These are phyloP conservation scores for Aspergillus brasiliensis DNA, from an alignment of 2,329 filamentous ascomycete species.

Conservation along the genomic window DNA sequence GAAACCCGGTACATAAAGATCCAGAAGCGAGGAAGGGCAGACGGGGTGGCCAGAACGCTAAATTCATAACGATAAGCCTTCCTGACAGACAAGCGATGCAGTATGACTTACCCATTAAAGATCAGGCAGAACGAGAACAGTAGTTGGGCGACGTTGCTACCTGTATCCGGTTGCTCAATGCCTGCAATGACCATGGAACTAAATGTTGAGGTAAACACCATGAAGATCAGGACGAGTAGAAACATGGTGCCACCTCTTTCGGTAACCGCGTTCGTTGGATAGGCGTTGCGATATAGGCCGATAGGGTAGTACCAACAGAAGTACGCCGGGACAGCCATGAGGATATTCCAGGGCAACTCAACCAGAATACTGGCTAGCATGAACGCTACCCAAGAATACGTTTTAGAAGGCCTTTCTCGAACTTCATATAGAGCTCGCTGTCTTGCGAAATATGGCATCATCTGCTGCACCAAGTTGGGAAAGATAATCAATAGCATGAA, in stretches of 20 bases:
- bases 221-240: slow-evolving; percentile 64
- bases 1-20: slow-evolving; percentile 73
- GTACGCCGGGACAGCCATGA: slow-evolving; percentile 61
- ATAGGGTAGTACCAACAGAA: slow-evolving; percentile 68
- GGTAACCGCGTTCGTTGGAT: slow-evolving; percentile 34
- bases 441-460: slow-evolving; percentile 59
- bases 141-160: slow-evolving; percentile 61
- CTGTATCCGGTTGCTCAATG: slow-evolving; percentile 67
- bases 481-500: slow-evolving; percentile 83
- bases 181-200: slow-evolving; percentile 72
- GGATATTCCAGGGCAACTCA: slow-evolving; percentile 65
- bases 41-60: slow-evolving; percentile 62
- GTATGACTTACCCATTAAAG: slow-evolving; percentile 51
- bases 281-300: slow-evolving; percentile 43
- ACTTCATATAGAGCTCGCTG: slow-evolving; percentile 60
- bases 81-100: neutral
- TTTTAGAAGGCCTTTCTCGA: slow-evolving; percentile 62
- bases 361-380: slow-evolving; percentile 68
- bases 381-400: slow-evolving; percentile 72
- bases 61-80: slow-evolving; percentile 2
- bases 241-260: slow-evolving; percentile 65
- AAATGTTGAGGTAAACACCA: slow-evolving; percentile 71
- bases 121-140: slow-evolving; percentile 59
- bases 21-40: slow-evolving; percentile 70
- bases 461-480: slow-evolving; percentile 53